These are phyloP conservation scores for Lepidium aucheri DNA, from an alignment of 345 rosid genomes.

Conservation along the genomic window DNA sequence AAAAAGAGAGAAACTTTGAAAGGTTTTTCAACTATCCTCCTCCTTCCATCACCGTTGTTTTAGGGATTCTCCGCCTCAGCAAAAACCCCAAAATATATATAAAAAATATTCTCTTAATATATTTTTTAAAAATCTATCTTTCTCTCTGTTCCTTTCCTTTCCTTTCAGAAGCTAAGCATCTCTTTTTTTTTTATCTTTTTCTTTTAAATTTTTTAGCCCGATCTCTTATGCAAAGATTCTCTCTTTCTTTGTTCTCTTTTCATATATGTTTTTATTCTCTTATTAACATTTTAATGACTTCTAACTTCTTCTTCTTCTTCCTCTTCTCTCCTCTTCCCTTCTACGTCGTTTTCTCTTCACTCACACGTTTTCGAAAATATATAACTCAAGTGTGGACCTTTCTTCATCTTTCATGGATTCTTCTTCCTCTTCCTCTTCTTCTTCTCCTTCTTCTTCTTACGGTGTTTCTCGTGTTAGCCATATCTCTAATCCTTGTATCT, in stretches of 20 bases:
- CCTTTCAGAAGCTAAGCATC: slow-evolving; percentile 82
- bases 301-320: slow-evolving; percentile 23
- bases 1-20: slow-evolving; percentile 15
- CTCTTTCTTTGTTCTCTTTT: slow-evolving; percentile 25
- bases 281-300: slow-evolving; percentile 6
- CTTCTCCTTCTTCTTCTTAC: slow-evolving; percentile 7
- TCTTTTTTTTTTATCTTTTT: slow-evolving; percentile 35
- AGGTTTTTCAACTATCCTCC: slow-evolving; percentile 19
- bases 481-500: slow-evolving; percentile 70
- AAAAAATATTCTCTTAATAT: slow-evolving; percentile 11
- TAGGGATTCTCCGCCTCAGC: slow-evolving; percentile 40
- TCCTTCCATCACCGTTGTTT: slow-evolving; percentile 30
- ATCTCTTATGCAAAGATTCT: slow-evolving; percentile 43
- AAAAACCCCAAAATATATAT: slow-evolving; percentile 14
- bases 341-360: slow-evolving; percentile 31
- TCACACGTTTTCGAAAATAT: slow-evolving; percentile 23
- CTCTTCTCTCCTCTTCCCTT: neutral
- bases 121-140: slow-evolving; percentile 4
- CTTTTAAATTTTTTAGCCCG: slow-evolving; percentile 24
- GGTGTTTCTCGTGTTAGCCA: slow-evolving; percentile 38
- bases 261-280: slow-evolving; percentile 22
- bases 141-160: slow-evolving; percentile 39
- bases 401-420: slow-evolving; percentile 40
- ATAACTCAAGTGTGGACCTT: slow-evolving; percentile 13
- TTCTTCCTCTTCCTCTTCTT: slow-evolving; percentile 3